These are phyloP conservation scores for Cryphonectria parasitica DNA, from an alignment of 2,329 filamentous ascomycete species.

Conservation along the genomic window DNA sequence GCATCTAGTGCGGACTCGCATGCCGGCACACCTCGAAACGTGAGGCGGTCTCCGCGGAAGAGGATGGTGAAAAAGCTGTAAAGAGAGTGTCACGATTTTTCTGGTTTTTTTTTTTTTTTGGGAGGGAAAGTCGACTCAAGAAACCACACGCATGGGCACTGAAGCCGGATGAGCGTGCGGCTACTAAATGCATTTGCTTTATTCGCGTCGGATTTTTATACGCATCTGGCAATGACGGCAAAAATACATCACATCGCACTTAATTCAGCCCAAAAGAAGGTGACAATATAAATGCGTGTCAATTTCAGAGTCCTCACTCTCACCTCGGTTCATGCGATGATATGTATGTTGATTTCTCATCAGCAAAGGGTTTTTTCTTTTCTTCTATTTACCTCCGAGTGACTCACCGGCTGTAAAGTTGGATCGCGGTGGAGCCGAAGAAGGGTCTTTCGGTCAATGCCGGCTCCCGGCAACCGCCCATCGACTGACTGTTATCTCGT, in stretches of 20 bases:
- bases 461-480: neutral
- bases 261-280: neutral
- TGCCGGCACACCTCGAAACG: slow-evolving; percentile 25
- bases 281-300: neutral
- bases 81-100: neutral
- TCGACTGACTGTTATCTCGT: neutral
- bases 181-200: neutral
- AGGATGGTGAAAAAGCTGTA: slow-evolving; percentile 8
- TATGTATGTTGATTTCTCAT: neutral
- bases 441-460: neutral
- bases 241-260: neutral
- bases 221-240: neutral
- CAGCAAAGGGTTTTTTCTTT: neutral
- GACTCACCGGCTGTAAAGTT: neutral
- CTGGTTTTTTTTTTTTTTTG: too few species aligned
- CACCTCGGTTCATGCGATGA: neutral
- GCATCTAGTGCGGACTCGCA: slow-evolving; percentile 27
- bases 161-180: neutral
- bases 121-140: neutral
- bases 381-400: neutral
- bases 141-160: neutral
- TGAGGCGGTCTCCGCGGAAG: slow-evolving; percentile 29
- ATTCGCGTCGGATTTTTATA: neutral
- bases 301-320: neutral
- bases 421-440: neutral